Evolutionary conservation across 2,329 filamentous ascomycete genomes (phyloP), one percentile per base, ranked within the genome.

Genomic region (Pleurostoma richardsiae): DNA sequence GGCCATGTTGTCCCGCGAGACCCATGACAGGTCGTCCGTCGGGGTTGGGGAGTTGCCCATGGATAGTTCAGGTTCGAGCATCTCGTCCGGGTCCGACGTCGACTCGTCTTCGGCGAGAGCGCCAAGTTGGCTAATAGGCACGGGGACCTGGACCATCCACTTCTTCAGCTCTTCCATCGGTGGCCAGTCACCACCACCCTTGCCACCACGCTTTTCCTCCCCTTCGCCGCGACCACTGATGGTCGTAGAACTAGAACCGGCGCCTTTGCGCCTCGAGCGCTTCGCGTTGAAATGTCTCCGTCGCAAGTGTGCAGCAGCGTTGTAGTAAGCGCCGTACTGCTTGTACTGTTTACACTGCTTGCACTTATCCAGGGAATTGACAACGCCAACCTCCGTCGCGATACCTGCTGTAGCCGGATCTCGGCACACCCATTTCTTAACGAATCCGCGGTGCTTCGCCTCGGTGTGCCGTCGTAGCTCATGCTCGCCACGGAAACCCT

Each of bases 321-420:
- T 97, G 69, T 97, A 96, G 69, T 96, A 94, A 10, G 88, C 88
- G 4, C 87, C 87, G 57, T 97, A 97, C 49, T 80, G 78, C 71
- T 96, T 96, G 46, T 77, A 70, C 40, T 77, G 77, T 42, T 76
- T 78, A 64, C 92, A 97, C 42, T 87, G 80, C 66, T 95, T 95
- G 78, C 91, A 96, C 55, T 86, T 86, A 43, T 74, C 72, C 31
- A 97, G 77, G 39, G 90, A 84, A 44, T 67, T 78, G 68, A 77
- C 76, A 65, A 69, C 81, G 62, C 56, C 74, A 56, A 64, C 78
- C 69, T 66, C 54, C 49, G 66, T 63, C 26, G 56, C 53, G 3
- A 71, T 59, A 6, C 72, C 72, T 11, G 57, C 59, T 1, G 57
- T 55, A 8, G 60, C 57, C 1, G 81, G 80, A 52, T 83, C 77